These are phyloP conservation scores for Panaeolus papilionaceus DNA, from an alignment of 768 basidiomycete species.

Conservation along the genomic window DNA sequence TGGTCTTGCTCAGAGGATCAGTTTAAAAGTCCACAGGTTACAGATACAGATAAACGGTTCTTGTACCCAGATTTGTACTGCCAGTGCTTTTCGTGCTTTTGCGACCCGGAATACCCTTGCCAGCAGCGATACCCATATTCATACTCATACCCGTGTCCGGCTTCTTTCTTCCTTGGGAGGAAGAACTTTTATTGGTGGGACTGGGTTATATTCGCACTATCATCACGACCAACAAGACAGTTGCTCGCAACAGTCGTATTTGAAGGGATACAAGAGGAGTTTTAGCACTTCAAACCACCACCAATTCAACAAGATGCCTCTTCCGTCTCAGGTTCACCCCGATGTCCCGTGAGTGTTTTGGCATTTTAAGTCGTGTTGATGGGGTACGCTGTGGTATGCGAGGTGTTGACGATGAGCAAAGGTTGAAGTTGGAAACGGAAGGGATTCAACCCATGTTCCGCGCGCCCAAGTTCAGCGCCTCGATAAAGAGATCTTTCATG, in stretches of 20 bases:
- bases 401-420: neutral
- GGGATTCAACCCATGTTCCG: constrained; percentile 12
- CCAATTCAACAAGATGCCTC: constrained; percentile 35
- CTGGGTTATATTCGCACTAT: neutral
- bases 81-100: neutral
- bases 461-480: neutral
- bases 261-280: neutral
- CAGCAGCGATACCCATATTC: constrained; percentile 1
- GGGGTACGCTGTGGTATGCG: neutral
- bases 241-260: constrained; percentile 36
- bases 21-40: neutral
- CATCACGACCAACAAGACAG: constrained; percentile 43
- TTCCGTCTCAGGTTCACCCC: constrained; percentile 37
- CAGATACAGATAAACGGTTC: constrained; percentile 6
- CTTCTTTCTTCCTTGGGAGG: neutral
- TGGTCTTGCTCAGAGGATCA: neutral
- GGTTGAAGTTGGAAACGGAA: neutral
- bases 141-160: constrained; percentile 8
- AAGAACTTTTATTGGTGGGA: neutral
- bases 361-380: neutral
- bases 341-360: constrained; percentile 31
- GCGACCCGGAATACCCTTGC: constrained; percentile 1
- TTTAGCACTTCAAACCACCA: constrained; percentile 15
- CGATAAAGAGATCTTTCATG: constrained; percentile 9
- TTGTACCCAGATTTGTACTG: neutral